Percentiles rank a stretch among this genome's conserved stretches.
Conservation (phyloP, 164 flowering plant genomes). For the Tinospora cordifolia region DNA sequence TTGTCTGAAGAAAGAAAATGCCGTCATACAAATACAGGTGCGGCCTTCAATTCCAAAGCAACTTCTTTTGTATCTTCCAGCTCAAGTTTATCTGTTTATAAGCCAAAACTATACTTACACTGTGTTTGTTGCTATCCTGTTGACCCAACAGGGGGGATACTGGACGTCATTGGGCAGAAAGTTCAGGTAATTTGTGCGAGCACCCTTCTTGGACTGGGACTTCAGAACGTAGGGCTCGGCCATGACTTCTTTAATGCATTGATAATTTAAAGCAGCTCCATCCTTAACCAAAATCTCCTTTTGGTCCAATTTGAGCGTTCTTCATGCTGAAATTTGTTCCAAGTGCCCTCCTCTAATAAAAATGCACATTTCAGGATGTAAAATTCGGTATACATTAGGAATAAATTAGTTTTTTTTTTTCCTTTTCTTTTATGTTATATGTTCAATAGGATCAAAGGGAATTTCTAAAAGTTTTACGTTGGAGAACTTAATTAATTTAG, state of each 20-base stretch:
- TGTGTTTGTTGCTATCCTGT: constrained; percentile 6
- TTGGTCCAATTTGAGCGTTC: background rate
- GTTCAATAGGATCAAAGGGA: too few species aligned
- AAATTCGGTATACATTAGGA: too few species aligned
- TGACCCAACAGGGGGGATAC: constrained; percentile 23
- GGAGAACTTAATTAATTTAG: too few species aligned
- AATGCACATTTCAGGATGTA: too few species aligned
- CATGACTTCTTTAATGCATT: constrained; percentile 48
- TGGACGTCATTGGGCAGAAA: constrained; percentile 19
- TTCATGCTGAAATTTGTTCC: background rate
- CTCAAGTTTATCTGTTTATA: background rate
- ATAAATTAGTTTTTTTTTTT: too few species aligned
- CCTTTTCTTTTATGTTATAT: too few species aligned
- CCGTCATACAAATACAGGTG: constrained; percentile 27
- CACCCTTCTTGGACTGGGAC: constrained; percentile 41
- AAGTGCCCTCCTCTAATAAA: too few species aligned
- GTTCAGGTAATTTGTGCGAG: constrained; percentile 24
- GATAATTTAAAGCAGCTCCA: constrained; percentile 27
- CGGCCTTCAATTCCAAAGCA: constrained; percentile 1
- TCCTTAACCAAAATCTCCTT: background rate
- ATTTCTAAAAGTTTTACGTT: too few species aligned
- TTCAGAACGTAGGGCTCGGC: constrained; percentile 30
- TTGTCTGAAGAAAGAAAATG: constrained; percentile 14
- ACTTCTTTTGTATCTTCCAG: background rate
- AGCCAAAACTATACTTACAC: background rate